Evolutionary conservation across 2,329 filamentous ascomycete genomes (phyloP).

Genomic region (Trichoderma atroviride): DNA sequence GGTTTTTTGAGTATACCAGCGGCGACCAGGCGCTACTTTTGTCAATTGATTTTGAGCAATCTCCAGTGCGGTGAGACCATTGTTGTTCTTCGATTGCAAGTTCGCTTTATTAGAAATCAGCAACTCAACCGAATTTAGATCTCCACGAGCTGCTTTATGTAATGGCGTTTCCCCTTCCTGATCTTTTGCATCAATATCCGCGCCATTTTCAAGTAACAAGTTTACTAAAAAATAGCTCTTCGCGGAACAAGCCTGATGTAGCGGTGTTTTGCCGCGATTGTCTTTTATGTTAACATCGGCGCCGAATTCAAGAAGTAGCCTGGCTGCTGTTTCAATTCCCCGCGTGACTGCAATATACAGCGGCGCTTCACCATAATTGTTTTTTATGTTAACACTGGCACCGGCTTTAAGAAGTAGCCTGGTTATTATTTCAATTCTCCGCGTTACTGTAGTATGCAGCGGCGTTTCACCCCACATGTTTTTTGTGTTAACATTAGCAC

Average conservation of each 20-base stretch:
- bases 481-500: too few relatives aligned
- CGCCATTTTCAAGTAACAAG: background rate
- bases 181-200: background rate
- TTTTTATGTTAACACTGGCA: background rate
- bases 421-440: too few relatives aligned
- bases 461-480: too few relatives aligned
- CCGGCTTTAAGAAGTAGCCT: background rate
- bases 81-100: too few relatives aligned
- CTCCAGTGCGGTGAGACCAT: too few relatives aligned
- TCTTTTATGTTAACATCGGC: background rate
- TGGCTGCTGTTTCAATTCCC: background rate
- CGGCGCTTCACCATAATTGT: background rate
- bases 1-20: too few relatives aligned
- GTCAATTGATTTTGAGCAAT: too few relatives aligned
- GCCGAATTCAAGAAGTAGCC: background rate
- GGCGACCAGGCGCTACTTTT: too few relatives aligned
- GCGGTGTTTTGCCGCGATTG: background rate
- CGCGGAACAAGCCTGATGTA: background rate
- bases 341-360: too few relatives aligned
- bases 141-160: background rate
- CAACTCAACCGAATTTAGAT: background rate
- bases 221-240: too few relatives aligned
- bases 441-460: too few relatives aligned
- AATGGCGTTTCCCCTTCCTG: background rate
- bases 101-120: background rate